Evolutionary conservation across 2,329 filamentous ascomycete genomes (phyloP).

Genomic region (Pseudogymnoascus sp.): DNA sequence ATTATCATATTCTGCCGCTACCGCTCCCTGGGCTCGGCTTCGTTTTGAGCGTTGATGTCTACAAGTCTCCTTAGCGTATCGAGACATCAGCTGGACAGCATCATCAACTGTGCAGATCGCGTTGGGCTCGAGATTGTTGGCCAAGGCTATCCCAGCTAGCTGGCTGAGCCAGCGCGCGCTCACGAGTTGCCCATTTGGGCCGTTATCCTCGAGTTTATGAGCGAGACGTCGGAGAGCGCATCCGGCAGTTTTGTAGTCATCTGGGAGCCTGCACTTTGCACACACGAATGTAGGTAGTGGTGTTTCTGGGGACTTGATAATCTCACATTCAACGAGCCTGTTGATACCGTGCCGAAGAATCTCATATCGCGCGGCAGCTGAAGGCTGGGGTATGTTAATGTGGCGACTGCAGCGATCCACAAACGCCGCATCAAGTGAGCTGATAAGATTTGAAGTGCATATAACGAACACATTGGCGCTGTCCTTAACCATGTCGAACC

Average conservation of each 20-base stretch:
- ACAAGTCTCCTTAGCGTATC: background rate
- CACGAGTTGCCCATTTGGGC: background rate
- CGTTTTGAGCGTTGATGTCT: too few relatives aligned
- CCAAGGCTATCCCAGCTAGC: background rate
- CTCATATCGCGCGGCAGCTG: constrained; percentile 20
- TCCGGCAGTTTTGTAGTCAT: background rate
- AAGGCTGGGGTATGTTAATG: constrained; percentile 18
- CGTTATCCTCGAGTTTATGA: background rate
- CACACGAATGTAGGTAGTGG: background rate
- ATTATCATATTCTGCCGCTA: too few relatives aligned
- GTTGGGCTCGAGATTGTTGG: background rate
- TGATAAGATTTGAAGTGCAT: constrained; percentile 25
- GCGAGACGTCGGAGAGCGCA: background rate
- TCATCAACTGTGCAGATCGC: background rate
- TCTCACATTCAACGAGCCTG: constrained; percentile 15
- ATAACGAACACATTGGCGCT: constrained; percentile 24
- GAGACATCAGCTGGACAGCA: background rate
- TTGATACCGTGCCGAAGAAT: constrained; percentile 22
- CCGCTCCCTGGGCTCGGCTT: too few relatives aligned
- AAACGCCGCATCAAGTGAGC: constrained; percentile 25
- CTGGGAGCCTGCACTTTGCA: background rate
- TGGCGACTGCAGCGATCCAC: constrained; percentile 23
- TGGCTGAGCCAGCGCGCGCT: background rate
- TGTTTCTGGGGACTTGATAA: background rate
- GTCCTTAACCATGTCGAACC: constrained; percentile 20